phyloP scores from a whole-genome alignment of 306 rosid genomes.

The Trichosanthes truncata region DNA sequence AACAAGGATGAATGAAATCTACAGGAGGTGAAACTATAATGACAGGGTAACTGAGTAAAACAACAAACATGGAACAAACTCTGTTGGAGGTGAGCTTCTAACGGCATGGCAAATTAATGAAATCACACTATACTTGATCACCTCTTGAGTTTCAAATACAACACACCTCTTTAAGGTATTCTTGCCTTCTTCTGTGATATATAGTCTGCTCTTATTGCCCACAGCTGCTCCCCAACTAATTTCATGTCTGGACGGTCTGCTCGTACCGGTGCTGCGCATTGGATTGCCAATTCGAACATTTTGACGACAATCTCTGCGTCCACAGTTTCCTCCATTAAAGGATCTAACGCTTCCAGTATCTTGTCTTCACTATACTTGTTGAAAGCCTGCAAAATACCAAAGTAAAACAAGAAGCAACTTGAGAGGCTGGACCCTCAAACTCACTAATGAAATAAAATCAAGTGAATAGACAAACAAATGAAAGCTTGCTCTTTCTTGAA shows the following conservation, averaged over 20 bases:
- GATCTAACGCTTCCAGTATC: slow-evolving; percentile 52
- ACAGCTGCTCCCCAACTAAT: slow-evolving; percentile 68
- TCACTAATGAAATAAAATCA: background rate
- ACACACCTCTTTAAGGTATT: background rate
- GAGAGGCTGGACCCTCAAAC: background rate
- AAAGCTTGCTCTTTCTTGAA: background rate
- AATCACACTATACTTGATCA: background rate
- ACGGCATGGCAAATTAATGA: background rate
- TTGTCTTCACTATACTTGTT: slow-evolving; percentile 45
- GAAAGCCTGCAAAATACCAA: slow-evolving; percentile 53
- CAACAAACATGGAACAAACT: background rate
- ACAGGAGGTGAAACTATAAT: background rate
- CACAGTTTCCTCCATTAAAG: slow-evolving; percentile 58
- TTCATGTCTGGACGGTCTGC: slow-evolving; percentile 85
- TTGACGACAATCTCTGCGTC: slow-evolving; percentile 41
- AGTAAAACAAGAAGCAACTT: background rate
- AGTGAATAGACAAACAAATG: background rate
- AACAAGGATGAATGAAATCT: background rate
- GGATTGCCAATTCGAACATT: slow-evolving; percentile 66
- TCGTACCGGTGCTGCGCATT: slow-evolving; percentile 79
- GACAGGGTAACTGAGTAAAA: background rate
- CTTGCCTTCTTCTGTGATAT: slow-evolving; percentile 23
- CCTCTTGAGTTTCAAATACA: background rate
- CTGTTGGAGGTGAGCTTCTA: background rate
- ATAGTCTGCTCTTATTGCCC: slow-evolving; percentile 84